Conservation (phyloP, 805 yeast species). For the Ascoidea asiatica region DNA sequence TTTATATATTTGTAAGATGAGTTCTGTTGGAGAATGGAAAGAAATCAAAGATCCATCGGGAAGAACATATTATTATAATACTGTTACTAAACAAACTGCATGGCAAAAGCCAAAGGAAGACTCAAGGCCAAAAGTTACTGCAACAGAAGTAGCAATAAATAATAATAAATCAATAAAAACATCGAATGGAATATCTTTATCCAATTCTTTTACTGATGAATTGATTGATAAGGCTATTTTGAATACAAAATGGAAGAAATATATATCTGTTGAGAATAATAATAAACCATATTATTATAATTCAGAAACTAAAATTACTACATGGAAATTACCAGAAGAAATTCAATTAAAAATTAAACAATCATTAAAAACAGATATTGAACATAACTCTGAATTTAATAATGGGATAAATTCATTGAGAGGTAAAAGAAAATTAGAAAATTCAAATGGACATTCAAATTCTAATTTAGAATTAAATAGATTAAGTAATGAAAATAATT, state of each 20-base stretch:
- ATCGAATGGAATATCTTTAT: no score
- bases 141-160: no score
- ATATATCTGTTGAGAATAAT: conserved; percentile 35
- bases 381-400: background rate
- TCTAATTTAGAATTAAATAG: no score
- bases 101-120: conserved; percentile 70
- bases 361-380: background rate
- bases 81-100: conserved; percentile 50
- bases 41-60: conserved; percentile 53
- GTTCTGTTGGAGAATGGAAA: conserved; percentile 34
- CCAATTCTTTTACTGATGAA: conserved; percentile 12
- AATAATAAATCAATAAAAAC: no score
- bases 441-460: no score
- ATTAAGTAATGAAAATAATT: background rate
- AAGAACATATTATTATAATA: conserved; percentile 56
- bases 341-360: conserved; percentile 14
- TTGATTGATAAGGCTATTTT: conserved; percentile 31
- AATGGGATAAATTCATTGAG: background rate
- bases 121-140: conserved; percentile 1
- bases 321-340: conserved; percentile 68
- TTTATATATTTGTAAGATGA: background rate
- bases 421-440: background rate
- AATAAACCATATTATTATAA: conserved; percentile 61
- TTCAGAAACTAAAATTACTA: conserved; percentile 45
- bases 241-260: conserved; percentile 40